Conservation (phyloP, 129 eudicot genomes). For the Centella asiatica region DNA sequence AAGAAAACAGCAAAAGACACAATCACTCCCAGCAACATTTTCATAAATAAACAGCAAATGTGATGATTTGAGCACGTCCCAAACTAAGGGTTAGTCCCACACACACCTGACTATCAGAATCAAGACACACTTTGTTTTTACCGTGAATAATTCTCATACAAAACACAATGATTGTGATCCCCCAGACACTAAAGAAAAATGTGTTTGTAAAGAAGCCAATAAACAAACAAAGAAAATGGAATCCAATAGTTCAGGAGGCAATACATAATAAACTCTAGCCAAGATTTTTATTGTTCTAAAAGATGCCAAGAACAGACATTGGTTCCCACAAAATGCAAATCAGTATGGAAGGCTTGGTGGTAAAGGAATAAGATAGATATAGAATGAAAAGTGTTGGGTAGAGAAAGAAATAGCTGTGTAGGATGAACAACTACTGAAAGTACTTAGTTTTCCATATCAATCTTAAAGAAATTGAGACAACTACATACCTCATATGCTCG, state of each 20-base stretch:
- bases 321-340: neutral
- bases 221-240: too few relatives aligned
- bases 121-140: too few relatives aligned
- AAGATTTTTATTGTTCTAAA: neutral
- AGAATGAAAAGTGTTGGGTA: neutral
- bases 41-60: neutral
- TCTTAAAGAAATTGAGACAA: neutral
- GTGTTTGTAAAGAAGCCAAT: too few relatives aligned
- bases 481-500: constrained; percentile 76
- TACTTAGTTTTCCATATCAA: too few relatives aligned
- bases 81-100: neutral
- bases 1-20: neutral
- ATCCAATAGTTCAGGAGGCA: neutral
- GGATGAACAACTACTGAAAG: too few relatives aligned
- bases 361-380: too few relatives aligned
- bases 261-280: neutral
- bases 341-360: too few relatives aligned
- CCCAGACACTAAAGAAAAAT: too few relatives aligned
- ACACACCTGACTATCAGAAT: too few relatives aligned
- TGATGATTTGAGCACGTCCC: neutral
- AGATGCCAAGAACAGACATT: neutral
- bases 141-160: too few relatives aligned
- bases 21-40: neutral
- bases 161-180: too few relatives aligned
- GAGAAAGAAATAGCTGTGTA: too few relatives aligned